phyloP scores from a whole-genome alignment of 768 basidiomycete species.

The Phlebiopsis flavidoalba region DNA sequence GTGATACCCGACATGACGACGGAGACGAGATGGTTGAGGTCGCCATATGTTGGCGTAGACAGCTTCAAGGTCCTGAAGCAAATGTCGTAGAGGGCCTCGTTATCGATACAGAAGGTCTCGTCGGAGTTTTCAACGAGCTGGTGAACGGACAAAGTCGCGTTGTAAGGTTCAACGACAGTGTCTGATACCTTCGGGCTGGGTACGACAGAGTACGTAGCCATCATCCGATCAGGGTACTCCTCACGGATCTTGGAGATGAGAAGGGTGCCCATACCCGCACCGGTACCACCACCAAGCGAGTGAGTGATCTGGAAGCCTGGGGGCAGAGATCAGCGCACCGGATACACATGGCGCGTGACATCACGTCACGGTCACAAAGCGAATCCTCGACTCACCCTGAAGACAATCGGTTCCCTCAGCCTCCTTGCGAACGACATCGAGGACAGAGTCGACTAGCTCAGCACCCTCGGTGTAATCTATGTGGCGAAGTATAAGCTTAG shows the following conservation, averaged over 20 bases:
- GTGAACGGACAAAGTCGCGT: conserved; percentile 96
- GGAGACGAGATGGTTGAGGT: conserved; percentile 96
- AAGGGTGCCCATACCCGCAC: conserved; percentile 99
- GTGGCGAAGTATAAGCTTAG: conserved; percentile 10
- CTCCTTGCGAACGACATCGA: conserved; percentile 98
- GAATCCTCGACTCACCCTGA: conserved; percentile 61
- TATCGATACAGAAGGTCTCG: conserved; percentile 99
- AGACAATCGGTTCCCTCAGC: conserved; percentile 97
- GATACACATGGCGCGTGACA: conserved; percentile 11
- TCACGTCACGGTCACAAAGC: conserved; percentile 11
- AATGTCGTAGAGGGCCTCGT: conserved; percentile 98
- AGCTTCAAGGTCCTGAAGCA: conserved; percentile 98
- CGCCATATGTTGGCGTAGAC: conserved; percentile 91
- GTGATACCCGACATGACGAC: conserved; percentile 99
- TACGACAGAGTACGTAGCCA: conserved; percentile 99
- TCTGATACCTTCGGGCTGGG: conserved; percentile 97
- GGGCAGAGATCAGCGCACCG: conserved; percentile 8
- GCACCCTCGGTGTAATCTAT: conserved; percentile 92
- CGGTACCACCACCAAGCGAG: conserved; percentile 98
- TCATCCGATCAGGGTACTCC: conserved; percentile 99
- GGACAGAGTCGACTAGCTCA: conserved; percentile 95
- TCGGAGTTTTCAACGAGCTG: conserved; percentile 99
- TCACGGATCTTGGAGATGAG: conserved; percentile 98
- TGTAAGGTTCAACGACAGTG: conserved; percentile 99
- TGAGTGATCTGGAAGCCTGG: conserved; percentile 98